phyloP scores from a whole-genome alignment of 345 rosid species.

The Rhizophora mangle region DNA sequence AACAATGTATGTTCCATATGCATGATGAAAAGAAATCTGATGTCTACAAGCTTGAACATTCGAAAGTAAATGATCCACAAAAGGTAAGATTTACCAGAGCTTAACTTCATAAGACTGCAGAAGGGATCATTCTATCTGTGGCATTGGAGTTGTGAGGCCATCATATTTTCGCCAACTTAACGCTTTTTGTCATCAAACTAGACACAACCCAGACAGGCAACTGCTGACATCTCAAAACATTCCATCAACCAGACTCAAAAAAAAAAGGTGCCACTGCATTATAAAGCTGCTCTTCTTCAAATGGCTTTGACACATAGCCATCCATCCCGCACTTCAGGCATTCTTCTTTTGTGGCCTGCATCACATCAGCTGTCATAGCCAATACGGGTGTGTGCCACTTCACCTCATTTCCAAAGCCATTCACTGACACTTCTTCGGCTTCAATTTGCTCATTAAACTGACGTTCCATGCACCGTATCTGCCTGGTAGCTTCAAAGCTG shows the following conservation, averaged over 20 bases:
- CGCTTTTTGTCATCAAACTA: constrained; percentile 17
- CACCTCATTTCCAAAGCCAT: constrained; percentile 36
- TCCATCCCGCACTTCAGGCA: constrained; percentile 87
- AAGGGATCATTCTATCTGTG: background rate
- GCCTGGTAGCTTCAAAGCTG: constrained; percentile 86
- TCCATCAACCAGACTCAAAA: constrained; percentile 46
- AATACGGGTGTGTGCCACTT: constrained; percentile 73
- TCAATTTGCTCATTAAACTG: constrained; percentile 49
- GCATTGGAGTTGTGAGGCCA: background rate
- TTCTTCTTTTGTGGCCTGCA: constrained; percentile 68
- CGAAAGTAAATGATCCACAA: background rate
- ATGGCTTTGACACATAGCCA: constrained; percentile 77
- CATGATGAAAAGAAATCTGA: background rate
- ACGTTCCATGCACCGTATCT: constrained; percentile 54
- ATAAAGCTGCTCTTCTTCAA: constrained; percentile 80
- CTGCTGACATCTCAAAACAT: constrained; percentile 11
- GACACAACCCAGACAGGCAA: constrained; percentile 4
- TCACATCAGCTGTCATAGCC: constrained; percentile 96
- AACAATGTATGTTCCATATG: background rate
- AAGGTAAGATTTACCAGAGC: constrained; percentile 11
- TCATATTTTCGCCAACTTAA: constrained; percentile 16
- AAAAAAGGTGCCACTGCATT: constrained; percentile 68
- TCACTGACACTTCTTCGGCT: constrained; percentile 46
- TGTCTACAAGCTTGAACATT: background rate
- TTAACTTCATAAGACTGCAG: constrained; percentile 1